A percentile compares a stretch with the other conserved stretches of the same genome.
Evolutionary conservation across 1,139 yeast species (phyloP).

Genomic region (Hemisphaericaspora subhashii): DNA sequence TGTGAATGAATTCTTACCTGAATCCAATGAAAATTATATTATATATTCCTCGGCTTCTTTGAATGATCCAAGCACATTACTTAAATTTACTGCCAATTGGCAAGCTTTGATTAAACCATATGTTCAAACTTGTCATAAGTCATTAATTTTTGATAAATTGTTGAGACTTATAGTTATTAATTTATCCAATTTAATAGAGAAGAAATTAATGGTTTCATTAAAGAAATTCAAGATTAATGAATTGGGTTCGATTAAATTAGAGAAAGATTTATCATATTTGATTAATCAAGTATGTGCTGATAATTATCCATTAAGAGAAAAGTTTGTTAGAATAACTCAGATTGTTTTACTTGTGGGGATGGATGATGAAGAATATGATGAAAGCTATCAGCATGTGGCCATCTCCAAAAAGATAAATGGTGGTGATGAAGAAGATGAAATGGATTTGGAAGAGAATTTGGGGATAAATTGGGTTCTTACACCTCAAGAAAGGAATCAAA

Average conservation of each 20-base stretch:
- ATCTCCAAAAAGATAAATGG: conserved; percentile 5
- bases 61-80: conserved; percentile 32
- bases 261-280: conserved; percentile 74
- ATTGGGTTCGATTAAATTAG: conserved; percentile 80
- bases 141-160: conserved; percentile 46
- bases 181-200: conserved; percentile 57
- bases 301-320: conserved; percentile 72
- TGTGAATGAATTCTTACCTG: conserved; percentile 56
- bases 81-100: conserved; percentile 65
- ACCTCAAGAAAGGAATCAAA: conserved; percentile 66
- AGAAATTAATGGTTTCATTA: conserved; percentile 63
- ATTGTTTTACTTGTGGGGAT: conserved; percentile 77
- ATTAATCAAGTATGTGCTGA: conserved; percentile 63
- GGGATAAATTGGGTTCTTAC: conserved; percentile 80
- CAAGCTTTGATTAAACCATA: conserved; percentile 63
- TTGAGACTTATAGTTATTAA: conserved; percentile 54
- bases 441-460: conserved; percentile 31
- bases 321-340: conserved; percentile 80
- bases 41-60: conserved; percentile 30
- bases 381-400: conserved; percentile 26
- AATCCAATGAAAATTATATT: conserved; percentile 44
- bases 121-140: conserved; percentile 53
- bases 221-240: conserved; percentile 66
- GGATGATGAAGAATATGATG: conserved; percentile 73
- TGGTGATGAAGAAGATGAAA: conserved; percentile 6